Evolutionary conservation across 371 early-diverging fungal genomes (phyloP).

Genomic region (Mucor piriformis): DNA sequence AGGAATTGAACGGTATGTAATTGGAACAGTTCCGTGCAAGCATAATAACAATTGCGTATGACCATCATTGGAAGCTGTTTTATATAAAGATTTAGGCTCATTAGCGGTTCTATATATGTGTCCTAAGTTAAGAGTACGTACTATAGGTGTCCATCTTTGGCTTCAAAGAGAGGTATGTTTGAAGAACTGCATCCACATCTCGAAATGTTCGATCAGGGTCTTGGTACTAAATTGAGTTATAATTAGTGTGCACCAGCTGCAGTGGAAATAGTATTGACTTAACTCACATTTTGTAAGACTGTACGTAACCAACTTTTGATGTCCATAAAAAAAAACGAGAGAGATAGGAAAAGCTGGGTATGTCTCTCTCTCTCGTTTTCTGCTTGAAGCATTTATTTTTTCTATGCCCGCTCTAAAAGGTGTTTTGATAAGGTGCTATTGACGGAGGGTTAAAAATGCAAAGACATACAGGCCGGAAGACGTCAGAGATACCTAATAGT

Average conservation of each 20-base stretch:
- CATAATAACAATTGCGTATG: constrained; percentile 73
- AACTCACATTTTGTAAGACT: constrained; percentile 29
- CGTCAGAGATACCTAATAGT: no score
- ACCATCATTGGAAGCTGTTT: constrained; percentile 73
- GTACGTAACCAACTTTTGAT: constrained; percentile 34
- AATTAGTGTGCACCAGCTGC: neutral
- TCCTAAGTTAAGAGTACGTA: constrained; percentile 34
- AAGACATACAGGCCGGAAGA: no score
- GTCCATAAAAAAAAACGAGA: constrained; percentile 16
- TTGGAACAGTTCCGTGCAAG: constrained; percentile 86
- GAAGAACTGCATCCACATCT: constrained; percentile 72
- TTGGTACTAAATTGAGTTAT: constrained; percentile 54
- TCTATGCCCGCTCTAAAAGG: neutral
- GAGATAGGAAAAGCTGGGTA: neutral
- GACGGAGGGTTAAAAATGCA: no score
- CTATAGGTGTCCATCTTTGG: constrained; percentile 77
- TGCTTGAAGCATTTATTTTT: neutral
- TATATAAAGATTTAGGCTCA: neutral
- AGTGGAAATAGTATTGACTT: neutral
- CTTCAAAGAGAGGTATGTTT: constrained; percentile 64
- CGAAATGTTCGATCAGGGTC: constrained; percentile 67
- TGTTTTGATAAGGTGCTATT: no score
- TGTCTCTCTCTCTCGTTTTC: no score
- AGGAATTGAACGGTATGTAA: constrained; percentile 75
- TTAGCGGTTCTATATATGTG: neutral